Base-by-base conservation (phyloP, 352 stramenopile species). In the Phytophthora sansomeana region DNA sequence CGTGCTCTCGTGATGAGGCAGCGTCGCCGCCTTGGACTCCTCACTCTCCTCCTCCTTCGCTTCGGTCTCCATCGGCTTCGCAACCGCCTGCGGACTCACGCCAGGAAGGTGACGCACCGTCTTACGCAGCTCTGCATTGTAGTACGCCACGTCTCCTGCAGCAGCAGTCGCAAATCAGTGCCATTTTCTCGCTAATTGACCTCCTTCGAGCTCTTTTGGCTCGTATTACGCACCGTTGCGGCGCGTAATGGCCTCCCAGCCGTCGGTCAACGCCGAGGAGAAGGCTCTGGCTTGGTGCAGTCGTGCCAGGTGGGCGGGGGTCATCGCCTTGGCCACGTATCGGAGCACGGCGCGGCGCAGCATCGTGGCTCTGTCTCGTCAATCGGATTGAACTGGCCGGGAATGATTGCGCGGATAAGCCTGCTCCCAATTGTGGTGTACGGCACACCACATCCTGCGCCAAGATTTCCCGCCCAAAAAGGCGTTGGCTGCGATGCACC, bases 111-210 rank as follows among this genome's bases (percentile, higher is more conserved):
- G 52, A 16, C 78, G 78, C 33, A 92, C 80, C 14, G 81, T 90
- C 60, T 89, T 90, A 8, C 78, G 77, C 16, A 90, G 59, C 6
- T 76, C 57, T 19, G 77, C 70, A 28, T 90, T 89, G 65, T 89
- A 92, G 50, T 83, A 92, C 53, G 90, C 81, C 24, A 89, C 64
- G 17, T 82, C 72, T 11, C 81, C 83, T 92, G 42, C 33, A 68
- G 17, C 6, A 47, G n/a, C 29, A 49, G 19, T 32, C 13, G 47
- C 14, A 26, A 42, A 16, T 58, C 10, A 66, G 39, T 59, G 7
- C 6, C 21, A 9, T 30, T 17, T 26, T 39, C 26, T 38, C 33
- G 16, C 10, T 39, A 42, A 4, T 42, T 41, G 14, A 41, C 10
- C 5, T 14, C 16, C 10, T 41, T 41, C 14, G 14, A 46, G 39